Conservation (phyloP, 352 stramenopile species). For the Pythium diclinum region DNA sequence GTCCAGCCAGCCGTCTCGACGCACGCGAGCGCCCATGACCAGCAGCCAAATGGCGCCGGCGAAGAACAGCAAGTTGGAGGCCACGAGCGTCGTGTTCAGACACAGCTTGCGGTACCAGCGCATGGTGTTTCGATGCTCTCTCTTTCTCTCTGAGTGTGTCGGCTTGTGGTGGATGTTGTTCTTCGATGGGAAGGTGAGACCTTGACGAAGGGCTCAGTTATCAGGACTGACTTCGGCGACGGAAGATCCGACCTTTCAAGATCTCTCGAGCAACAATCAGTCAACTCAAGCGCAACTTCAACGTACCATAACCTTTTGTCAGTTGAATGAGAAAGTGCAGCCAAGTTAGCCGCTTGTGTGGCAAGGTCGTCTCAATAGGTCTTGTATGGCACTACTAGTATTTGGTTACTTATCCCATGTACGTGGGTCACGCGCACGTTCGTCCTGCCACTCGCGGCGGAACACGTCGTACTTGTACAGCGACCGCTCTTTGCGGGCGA, state of each 20-base stretch:
- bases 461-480: slow-evolving; percentile 81
- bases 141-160: not conserved
- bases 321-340: not conserved
- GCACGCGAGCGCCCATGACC: slow-evolving; percentile 13
- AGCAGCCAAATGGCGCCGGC: slow-evolving; percentile 20
- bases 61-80: slow-evolving; percentile 27
- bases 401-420: slow-evolving; percentile 45
- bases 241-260: slow-evolving; percentile 16
- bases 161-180: not conserved
- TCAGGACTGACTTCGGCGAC: not conserved
- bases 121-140: slow-evolving; percentile 6
- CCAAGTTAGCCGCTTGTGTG: slow-evolving; percentile 1
- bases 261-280: slow-evolving; percentile 12
- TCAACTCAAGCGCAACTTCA: not conserved
- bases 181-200: not conserved
- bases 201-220: not conserved
- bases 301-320: not conserved
- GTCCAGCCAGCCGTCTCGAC: slow-evolving; percentile 27
- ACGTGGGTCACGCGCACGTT: slow-evolving; percentile 49
- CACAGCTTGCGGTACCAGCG: slow-evolving; percentile 15
- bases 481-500: slow-evolving; percentile 52
- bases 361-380: not conserved
- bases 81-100: slow-evolving; percentile 21
- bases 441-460: slow-evolving; percentile 66
- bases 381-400: not conserved